phyloP scores from a whole-genome alignment of 805 yeast species.

The Debaryomyces prosopidis region DNA sequence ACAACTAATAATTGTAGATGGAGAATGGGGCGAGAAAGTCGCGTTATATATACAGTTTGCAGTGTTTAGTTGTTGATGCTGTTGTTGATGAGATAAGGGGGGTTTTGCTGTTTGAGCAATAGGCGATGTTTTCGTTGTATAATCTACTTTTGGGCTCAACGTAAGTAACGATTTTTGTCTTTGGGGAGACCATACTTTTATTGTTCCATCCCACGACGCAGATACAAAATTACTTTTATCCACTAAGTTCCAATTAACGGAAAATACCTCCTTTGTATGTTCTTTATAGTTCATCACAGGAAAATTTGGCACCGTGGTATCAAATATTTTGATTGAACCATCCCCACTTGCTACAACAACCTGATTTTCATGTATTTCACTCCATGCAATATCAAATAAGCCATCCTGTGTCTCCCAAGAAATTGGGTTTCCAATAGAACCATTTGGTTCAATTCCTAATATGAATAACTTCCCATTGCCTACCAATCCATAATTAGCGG shows the following conservation, averaged over 20 bases:
- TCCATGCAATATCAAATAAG: slow-evolving; percentile 84
- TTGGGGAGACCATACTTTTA: slow-evolving; percentile 75
- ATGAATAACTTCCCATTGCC: slow-evolving; percentile 87
- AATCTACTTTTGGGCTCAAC: slow-evolving; percentile 36
- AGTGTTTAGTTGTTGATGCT: slow-evolving; percentile 32
- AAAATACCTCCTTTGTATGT: slow-evolving; percentile 74
- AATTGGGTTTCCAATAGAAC: slow-evolving; percentile 54
- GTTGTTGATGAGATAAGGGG: slow-evolving; percentile 37
- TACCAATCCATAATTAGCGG: slow-evolving; percentile 90
- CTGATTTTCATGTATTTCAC: slow-evolving; percentile 87
- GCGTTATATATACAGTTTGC: slow-evolving; percentile 77
- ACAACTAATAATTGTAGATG: slow-evolving; percentile 65
- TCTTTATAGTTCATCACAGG: slow-evolving; percentile 78
- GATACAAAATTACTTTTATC: slow-evolving; percentile 70
- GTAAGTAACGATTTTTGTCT: slow-evolving; percentile 59
- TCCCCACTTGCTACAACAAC: slow-evolving; percentile 84
- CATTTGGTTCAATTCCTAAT: slow-evolving; percentile 66
- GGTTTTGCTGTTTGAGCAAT: slow-evolving; percentile 23
- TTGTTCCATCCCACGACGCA: slow-evolving; percentile 90
- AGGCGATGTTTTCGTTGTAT: slow-evolving; percentile 24
- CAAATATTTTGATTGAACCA: slow-evolving; percentile 83
- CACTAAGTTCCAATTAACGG: slow-evolving; percentile 71
- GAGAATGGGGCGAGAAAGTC: slow-evolving; percentile 81
- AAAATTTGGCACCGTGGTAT: slow-evolving; percentile 60
- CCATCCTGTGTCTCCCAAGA: slow-evolving; percentile 93